Percentiles rank a stretch among this genome's conserved stretches.
Conservation (phyloP, 2,329 filamentous ascomycete species). For the Penicillium freii region DNA sequence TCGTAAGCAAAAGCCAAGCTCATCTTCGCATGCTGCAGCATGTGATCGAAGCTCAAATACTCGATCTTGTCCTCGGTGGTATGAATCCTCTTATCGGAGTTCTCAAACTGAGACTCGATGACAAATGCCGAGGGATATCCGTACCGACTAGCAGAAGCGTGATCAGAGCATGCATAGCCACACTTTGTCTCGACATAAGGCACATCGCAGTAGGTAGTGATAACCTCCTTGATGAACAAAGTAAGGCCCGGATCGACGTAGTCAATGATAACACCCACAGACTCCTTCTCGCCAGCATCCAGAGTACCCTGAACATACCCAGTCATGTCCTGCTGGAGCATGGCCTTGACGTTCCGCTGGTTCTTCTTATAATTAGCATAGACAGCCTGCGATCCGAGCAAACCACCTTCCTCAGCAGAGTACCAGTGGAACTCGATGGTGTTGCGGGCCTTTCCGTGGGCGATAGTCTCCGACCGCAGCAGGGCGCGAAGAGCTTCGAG, state of each 20-base stretch:
- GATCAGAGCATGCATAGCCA: slow-evolving; percentile 77
- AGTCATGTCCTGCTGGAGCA: slow-evolving; percentile 99
- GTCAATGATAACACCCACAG: slow-evolving; percentile 89
- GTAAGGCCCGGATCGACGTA: slow-evolving; percentile 82
- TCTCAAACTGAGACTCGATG: slow-evolving; percentile 60
- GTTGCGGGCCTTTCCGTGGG: slow-evolving; percentile 71
- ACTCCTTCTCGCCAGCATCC: slow-evolving; percentile 77
- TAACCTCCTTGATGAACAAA: slow-evolving; percentile 83
- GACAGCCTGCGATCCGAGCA: slow-evolving; percentile 85
- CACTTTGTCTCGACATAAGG: slow-evolving; percentile 85
- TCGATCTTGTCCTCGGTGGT: slow-evolving; percentile 69
- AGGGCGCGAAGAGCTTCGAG: slow-evolving; percentile 84
- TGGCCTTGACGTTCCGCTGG: slow-evolving; percentile 78
- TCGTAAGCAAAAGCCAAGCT: slow-evolving; percentile 82
- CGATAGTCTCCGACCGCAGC: slow-evolving; percentile 67
- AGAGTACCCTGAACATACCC: slow-evolving; percentile 81
- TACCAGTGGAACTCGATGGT: slow-evolving; percentile 98
- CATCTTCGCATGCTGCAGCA: slow-evolving; percentile 85
- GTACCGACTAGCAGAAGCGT: slow-evolving; percentile 64
- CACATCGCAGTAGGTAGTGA: slow-evolving; percentile 83
- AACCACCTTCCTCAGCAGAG: slow-evolving; percentile 81
- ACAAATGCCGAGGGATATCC: slow-evolving; percentile 66
- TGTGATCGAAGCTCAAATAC: slow-evolving; percentile 78
- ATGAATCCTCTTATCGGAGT: slow-evolving; percentile 69
- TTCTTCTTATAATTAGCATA: slow-evolving; percentile 76